Base-by-base conservation (phyloP, 2,329 filamentous ascomycete species). In the Clathrospora elynae region DNA sequence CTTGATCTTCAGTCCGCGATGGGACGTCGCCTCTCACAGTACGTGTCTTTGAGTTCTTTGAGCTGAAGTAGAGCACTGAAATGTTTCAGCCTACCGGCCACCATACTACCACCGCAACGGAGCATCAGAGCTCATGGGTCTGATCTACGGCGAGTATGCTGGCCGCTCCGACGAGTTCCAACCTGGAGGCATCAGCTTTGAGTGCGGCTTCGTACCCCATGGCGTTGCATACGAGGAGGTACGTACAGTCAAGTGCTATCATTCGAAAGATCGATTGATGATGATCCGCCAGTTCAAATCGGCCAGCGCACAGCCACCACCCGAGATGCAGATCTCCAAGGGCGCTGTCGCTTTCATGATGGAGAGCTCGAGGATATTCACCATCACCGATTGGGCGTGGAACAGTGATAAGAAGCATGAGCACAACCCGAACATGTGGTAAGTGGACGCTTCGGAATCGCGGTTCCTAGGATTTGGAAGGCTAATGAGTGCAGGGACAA, bases 131-230 rank as follows among this genome's bases (percentile, higher is more conserved):
- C 83, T 85, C 60, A 85, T 85, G 82, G 82, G 82, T 5, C 61
- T 85, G 50, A 83, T 85, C 37, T 71, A 73, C 23, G 82, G 82
- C 12, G 74, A 78, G 42, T 85, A 85, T 50, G 82, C 57, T 24
- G 67, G 68, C 6, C 64, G 67, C 10, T 64, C 61, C 5, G 75
- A 77, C 11, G 80, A 79, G 1, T 85, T 85, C 62, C 75, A 77
- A 51, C 81, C 82, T 20, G 82, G 79, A 3, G 81, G 82, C 11
- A 80, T 82, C 1, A 81, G 77, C 63, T 67, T 84, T 68, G 85
- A 89, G 64, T 88, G 87, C 59, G 55, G 85, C 11, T 88, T 88
- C 81, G 84, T 82, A 52, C 84, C 83, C 0, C 86, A 85, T 64
- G 82, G 82, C 16, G 71, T 72, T 36, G 79, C 80, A 0, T 81